Evolutionary conservation across 495 filamentous ascomycete genomes (phyloP), one percentile per base, ranked within the genome.

Genomic region (Neohortaea acidophila): DNA sequence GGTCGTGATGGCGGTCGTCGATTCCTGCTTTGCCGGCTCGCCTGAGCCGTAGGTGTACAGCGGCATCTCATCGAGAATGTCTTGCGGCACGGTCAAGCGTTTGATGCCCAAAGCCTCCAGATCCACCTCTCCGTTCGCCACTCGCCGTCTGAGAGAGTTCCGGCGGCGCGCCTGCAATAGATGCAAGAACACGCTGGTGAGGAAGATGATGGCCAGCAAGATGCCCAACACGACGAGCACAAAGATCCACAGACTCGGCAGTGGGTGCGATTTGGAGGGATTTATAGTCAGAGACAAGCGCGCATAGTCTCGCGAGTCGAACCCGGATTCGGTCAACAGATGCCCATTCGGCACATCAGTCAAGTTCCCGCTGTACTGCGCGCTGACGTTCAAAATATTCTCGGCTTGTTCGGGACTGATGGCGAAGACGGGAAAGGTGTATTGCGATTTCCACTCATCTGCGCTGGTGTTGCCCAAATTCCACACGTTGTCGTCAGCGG

Each of bases 211-310:
- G 21, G 67, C 51, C 0, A 87, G 44, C 9, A 94, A 65, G 0
- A 84, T 72, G 5, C 66, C 84, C n/a, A 85, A 48, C 27, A 92
- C 78, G 34, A 85, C 75, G 19, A 92, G 63, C 28, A 86, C 60
- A 47, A 92, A 87, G 1, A 80, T 68, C 86, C 86, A 96, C 1
- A 92, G 64, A 21, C 69, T 75, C 1, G 78, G 78, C 8, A 81
- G 56, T 1, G 56, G 48, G 15, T 56, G 58, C 4, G 50, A 44
- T 17, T 24, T 29, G 19, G 28, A 43, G 18, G 14, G 18, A 26
- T 18, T 63, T 39, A 84, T 70, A 27, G 72, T 64, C 2, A 71
- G 61, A 41, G 78, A 79, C n/a, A 84, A 52, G 5, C 73, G 59
- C 2, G 66, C 52, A 45, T 65, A 71, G 43, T 65, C 61, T 3